A percentile compares a stretch with the other conserved stretches of the same genome.
These are phyloP conservation scores for Vitis rotundifolia DNA, from an alignment of 164 flowering plant genomes.

Conservation along the genomic window DNA sequence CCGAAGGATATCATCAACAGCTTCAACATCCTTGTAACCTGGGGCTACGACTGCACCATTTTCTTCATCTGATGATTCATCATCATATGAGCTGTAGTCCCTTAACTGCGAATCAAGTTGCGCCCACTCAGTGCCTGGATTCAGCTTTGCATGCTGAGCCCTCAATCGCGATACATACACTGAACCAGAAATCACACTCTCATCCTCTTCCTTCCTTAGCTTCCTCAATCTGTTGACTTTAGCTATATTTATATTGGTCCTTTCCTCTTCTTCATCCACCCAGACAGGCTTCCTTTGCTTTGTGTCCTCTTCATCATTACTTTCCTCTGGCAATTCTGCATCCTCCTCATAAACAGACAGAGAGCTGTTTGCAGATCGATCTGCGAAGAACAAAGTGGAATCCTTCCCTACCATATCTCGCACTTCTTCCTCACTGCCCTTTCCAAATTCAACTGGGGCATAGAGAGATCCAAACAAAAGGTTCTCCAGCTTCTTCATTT, in stretches of 20 bases:
- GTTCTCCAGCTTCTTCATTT: conserved; percentile 69
- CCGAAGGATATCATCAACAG: conserved; percentile 51
- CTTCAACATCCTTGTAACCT: conserved; percentile 32
- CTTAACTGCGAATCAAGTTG: conserved; percentile 28
- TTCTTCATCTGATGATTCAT: conserved; percentile 66
- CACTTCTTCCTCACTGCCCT: conserved; percentile 40
- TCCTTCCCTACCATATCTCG: conserved; percentile 18
- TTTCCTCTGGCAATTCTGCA: conserved; percentile 17
- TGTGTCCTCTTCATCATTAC: conserved; percentile 21
- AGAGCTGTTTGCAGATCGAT: conserved; percentile 34
- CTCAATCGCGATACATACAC: conserved; percentile 79
- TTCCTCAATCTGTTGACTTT: conserved; percentile 71
- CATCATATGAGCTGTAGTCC: conserved; percentile 33
- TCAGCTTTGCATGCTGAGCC: conserved; percentile 80
- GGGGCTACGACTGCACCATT: conserved; percentile 31
- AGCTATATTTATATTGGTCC: conserved; percentile 47
- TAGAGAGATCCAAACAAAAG: conserved; percentile 68
- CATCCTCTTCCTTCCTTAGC: conserved; percentile 76
- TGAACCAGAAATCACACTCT: conserved; percentile 67
- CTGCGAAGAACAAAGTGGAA: conserved; percentile 46
- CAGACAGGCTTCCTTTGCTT: conserved; percentile 66
- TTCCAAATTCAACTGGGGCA: conserved; percentile 66
- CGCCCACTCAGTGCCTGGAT: conserved; percentile 91
- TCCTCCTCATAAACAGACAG: conserved; percentile 44
- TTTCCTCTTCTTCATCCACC: conserved; percentile 84